Conservation (phyloP, 2,329 filamentous ascomycete genomes). For the Teratosphaeria destructans region DNA sequence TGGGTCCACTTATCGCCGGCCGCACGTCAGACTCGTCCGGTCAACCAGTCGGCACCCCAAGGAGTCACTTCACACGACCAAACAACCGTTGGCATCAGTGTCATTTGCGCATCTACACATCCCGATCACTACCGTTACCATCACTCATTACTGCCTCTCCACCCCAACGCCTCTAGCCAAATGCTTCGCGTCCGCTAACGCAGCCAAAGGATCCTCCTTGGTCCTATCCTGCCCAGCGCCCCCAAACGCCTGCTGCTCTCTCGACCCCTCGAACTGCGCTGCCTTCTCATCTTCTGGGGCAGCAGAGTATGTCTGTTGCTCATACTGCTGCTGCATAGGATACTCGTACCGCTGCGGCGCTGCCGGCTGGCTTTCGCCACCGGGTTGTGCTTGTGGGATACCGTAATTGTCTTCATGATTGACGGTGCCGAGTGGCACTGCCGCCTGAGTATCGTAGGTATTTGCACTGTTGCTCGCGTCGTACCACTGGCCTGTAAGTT, state of each 20-base stretch:
- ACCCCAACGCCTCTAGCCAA: conserved; percentile 12
- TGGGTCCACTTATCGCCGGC: too few species aligned
- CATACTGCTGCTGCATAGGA: neutral
- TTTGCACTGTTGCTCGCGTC: conserved; percentile 6
- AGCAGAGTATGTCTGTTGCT: neutral
- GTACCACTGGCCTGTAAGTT: conserved; percentile 12
- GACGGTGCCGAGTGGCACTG: conserved; percentile 1
- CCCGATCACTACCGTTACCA: neutral
- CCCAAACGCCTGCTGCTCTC: conserved; percentile 10
- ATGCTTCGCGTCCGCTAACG: conserved; percentile 8
- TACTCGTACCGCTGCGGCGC: neutral
- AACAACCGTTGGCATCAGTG: neutral
- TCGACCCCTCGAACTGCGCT: neutral
- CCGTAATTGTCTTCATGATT: conserved; percentile 1
- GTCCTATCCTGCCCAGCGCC: conserved; percentile 10
- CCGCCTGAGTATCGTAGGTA: conserved; percentile 6
- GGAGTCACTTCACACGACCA: neutral
- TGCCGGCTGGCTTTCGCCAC: neutral
- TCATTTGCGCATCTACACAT: neutral
- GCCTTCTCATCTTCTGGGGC: neutral
- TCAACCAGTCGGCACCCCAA: neutral
- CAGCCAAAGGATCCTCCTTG: conserved; percentile 5
- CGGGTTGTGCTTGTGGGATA: neutral
- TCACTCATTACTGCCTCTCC: neutral
- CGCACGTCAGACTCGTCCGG: too few species aligned